A percentile compares a stretch with the other conserved stretches of the same genome.
Evolutionary conservation across 257 asterid species (phyloP).

Genomic region (Nicotiana benthamiana): DNA sequence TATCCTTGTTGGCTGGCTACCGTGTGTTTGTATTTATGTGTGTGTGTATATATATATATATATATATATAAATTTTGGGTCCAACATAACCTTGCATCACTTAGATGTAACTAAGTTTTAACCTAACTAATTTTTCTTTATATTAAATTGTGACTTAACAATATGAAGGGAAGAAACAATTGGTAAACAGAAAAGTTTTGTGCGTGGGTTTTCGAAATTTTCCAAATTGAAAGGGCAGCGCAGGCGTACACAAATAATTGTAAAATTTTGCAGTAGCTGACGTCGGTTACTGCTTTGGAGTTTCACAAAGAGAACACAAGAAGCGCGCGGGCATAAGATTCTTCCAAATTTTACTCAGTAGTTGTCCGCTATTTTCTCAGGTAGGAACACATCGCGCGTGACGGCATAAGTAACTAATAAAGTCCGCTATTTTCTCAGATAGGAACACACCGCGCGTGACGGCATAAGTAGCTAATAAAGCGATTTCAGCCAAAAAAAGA

Average conservation of each 20-base stretch:
- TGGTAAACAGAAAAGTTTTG: background rate
- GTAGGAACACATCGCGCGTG: too few species aligned
- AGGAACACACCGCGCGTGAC: background rate
- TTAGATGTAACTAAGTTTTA: too few species aligned
- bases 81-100: too few species aligned
- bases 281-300: background rate
- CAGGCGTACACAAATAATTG: too few species aligned
- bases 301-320: background rate
- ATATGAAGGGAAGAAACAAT: background rate
- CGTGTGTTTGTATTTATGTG: too few species aligned
- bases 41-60: too few species aligned
- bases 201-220: background rate
- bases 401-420: too few species aligned
- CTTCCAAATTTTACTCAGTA: background rate
- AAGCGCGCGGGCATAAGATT: background rate
- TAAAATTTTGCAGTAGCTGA: background rate
- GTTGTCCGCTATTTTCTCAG: background rate
- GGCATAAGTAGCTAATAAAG: background rate
- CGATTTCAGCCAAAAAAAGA: background rate
- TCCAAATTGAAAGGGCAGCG: background rate
- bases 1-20: too few species aligned
- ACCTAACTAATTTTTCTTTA: too few species aligned
- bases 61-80: too few species aligned
- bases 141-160: background rate
- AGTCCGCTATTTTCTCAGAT: background rate